Base-by-base conservation (phyloP, 495 filamentous ascomycete genomes). In the Staphylotrichum tortipilum region DNA sequence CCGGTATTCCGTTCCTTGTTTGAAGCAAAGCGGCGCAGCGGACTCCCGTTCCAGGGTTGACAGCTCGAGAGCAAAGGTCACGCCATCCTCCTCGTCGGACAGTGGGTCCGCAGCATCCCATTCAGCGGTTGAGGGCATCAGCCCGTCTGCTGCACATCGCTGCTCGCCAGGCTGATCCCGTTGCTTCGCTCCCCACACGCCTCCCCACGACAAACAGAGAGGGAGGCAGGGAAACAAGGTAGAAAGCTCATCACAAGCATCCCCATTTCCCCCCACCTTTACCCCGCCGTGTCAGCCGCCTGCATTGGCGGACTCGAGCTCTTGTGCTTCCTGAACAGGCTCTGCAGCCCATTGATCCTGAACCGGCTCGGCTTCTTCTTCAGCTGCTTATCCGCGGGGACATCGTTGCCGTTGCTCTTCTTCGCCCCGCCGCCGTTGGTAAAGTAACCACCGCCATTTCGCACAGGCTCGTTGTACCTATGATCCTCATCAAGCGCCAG, bases 311-410 rank as follows among this genome's bases (percentile, higher is more conserved):
- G 70, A 49, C 66, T 68, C 12, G 69, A 59, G 30, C 63, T 65
- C 58, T 72, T 71, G 35, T 71, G 65, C 37, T 68, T 63, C 52
- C 68, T 61, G 44, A 72, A 72, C 52, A 72, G 62, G 18, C 58
- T 39, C 24, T 52, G 65, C 43, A 71, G 60, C 19, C 64, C 66
- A 44, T 71, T 74, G 56, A 74, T 72, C 44, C 65, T 64, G 42
- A 75, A 73, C 43, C 68, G 61, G 50, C 72, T 75, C 18, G 68
- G 53, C 58, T 74, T 73, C 58, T 75, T 74, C 57, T 70, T 72
- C 3, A 74, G 65, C 26, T 58, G 56, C 46, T 59, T 54, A 36
- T 49, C 56, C 14, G 1, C 63, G 44, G 29, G 54, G 23, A 40
- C 37, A 1, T 35, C 31, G 28, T 58, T 61, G 23, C 57, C 50